Conservation (phyloP, 306 rosid species). For the Sicyos baderoa region DNA sequence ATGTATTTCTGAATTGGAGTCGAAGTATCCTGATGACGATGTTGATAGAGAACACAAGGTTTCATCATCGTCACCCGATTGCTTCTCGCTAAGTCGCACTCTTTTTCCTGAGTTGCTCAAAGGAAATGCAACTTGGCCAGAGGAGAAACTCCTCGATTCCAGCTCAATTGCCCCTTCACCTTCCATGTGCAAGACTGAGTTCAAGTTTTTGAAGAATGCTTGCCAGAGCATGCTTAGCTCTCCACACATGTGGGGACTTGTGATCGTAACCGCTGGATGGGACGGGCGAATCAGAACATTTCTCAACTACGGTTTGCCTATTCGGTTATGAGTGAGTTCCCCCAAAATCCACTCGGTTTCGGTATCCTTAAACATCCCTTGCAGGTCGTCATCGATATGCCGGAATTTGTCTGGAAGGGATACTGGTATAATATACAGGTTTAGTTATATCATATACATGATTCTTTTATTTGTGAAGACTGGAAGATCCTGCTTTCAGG, state of each 20-base stretch:
- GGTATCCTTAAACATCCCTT: conserved; percentile 2
- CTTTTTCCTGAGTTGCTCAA: conserved; percentile 57
- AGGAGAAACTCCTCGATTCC: conserved; percentile 50
- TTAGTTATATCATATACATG: conserved; percentile 26
- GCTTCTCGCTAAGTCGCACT: conserved; percentile 52
- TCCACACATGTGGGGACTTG: conserved; percentile 64
- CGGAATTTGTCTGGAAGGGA: conserved; percentile 25
- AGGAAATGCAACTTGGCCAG: conserved; percentile 76
- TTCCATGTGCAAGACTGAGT: conserved; percentile 53
- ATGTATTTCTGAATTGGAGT: conserved; percentile 13
- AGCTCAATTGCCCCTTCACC: conserved; percentile 28
- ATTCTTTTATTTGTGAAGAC: conserved; percentile 60
- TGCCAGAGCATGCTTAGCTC: conserved; percentile 59
- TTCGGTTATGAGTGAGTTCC: conserved; percentile 30
- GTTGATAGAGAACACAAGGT: conserved; percentile 20
- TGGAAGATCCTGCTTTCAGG: conserved; percentile 22
- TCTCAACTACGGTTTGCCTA: conserved; percentile 66
- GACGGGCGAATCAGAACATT: conserved; percentile 65
- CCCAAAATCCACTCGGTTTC: not conserved
- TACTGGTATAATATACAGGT: conserved; percentile 40
- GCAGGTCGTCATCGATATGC: not conserved
- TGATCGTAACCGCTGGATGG: conserved; percentile 69
- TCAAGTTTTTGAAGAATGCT: conserved; percentile 62
- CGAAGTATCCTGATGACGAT: not conserved
- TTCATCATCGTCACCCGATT: conserved; percentile 52